Percentiles rank a stretch among this genome's conserved stretches.
phyloP scores from a whole-genome alignment of 108 stramenopile genomes.

The Mayamaea pseudoterrestris region DNA sequence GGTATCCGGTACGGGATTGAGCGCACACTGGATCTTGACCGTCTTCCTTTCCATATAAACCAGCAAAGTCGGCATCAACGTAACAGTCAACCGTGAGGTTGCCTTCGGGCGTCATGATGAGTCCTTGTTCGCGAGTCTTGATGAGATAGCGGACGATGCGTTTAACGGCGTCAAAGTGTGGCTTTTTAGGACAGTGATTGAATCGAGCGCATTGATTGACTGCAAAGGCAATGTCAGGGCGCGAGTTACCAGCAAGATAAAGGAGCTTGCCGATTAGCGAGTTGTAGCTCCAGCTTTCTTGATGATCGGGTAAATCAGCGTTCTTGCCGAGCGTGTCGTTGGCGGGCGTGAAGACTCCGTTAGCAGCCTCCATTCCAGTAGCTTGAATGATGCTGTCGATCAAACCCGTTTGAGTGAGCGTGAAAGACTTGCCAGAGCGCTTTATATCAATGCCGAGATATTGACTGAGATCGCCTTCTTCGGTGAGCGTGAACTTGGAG shows the following conservation, averaged over 20 bases:
- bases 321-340: too few species aligned
- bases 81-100: constrained; percentile 12
- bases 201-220: constrained; percentile 13
- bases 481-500: constrained; percentile 7
- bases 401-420: constrained; percentile 26
- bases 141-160: constrained; percentile 18
- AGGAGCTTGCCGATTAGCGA: constrained; percentile 3
- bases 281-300: neutral
- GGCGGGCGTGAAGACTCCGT: neutral
- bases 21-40: neutral
- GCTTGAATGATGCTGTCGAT: constrained; percentile 26
- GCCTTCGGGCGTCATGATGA: constrained; percentile 9
- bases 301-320: too few species aligned
- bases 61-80: constrained; percentile 36
- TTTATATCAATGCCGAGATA: constrained; percentile 17
- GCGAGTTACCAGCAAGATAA: constrained; percentile 4
- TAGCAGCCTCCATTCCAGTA: constrained; percentile 15
- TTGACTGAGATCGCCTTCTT: constrained; percentile 15
- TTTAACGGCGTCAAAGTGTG: constrained; percentile 13
- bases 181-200: constrained; percentile 7
- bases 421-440: constrained; percentile 2
- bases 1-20: constrained; percentile 1
- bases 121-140: constrained; percentile 18
- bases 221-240: constrained; percentile 12
- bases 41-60: constrained; percentile 16